Evolutionary conservation across 2,329 filamentous ascomycete genomes (phyloP), one percentile per base, ranked within the genome.

Genomic region (Gaeumannomyces tritici): DNA sequence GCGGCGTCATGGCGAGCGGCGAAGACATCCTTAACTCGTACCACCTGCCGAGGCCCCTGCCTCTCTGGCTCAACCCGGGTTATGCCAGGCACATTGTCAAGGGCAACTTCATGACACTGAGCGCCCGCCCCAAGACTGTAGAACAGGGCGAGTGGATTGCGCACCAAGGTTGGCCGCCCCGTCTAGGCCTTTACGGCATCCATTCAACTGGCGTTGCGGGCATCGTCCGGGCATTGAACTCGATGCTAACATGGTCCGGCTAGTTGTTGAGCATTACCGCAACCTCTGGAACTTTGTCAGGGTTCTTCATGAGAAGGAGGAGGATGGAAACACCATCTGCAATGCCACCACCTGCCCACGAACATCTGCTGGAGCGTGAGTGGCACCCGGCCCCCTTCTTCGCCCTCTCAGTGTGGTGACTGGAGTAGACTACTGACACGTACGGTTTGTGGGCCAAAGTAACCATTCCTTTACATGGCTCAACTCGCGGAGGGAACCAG

Each of bases 381-480:
- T 86, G n/a, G 21, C 42, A 51, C 21, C 8, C 6, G 21, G 7
- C 21, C 33, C n/a, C 55, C 27, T 29, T 27, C 31, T 26, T 15
- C 28, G 15, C 24, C 13, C 33, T 55, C 26, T 26, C 35, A n/a
- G 35, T 11, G 35, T 11, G 47, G 57, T 35, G 24, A 31, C 33
- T 28, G 35, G 35, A 54, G 47, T 47, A 12, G 3, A 62, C 67
- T 7, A 62, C 67, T 66, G 62, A 67, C 61, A 57, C 65, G 29
- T 66, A 29, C 21, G 35, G 51, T 7, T 11, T n/a, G 18, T 15
- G 42, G 18, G 21, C 11, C n/a, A 28, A 93, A 87, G 84, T n/a
- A 96, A 95, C 70, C 89, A 96, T 75, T 96, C 91, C 29, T 98
- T 96, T 75, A 97, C 93, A 59, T 98, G 93, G 93, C 84, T 98